Percentiles rank a stretch among this genome's conserved stretches.
Evolutionary conservation across 768 basidiomycete genomes (phyloP).

Genomic region (Pleurotus citrinopileatus): DNA sequence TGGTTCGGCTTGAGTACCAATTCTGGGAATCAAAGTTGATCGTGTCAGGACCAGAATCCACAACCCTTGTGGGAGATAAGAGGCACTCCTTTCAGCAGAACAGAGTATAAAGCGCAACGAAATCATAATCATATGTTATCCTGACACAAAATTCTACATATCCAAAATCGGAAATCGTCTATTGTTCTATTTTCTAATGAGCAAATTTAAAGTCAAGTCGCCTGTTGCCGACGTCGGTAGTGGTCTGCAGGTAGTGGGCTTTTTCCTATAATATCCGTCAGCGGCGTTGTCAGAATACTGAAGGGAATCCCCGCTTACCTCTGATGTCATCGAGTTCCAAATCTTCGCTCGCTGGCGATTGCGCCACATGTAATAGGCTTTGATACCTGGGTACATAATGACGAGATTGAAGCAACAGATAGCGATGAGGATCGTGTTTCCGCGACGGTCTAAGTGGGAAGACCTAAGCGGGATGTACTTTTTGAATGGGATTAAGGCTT

Average conservation of each 20-base stretch:
- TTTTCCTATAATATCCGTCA: constrained; percentile 49
- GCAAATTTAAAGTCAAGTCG: constrained; percentile 66
- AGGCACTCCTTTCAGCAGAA: too few species aligned
- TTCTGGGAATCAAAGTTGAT: too few species aligned
- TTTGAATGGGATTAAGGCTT: constrained; percentile 4
- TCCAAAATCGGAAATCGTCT: too few species aligned
- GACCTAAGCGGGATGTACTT: not conserved
- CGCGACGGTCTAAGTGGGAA: constrained; percentile 51
- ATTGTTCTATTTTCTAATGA: constrained; percentile 29
- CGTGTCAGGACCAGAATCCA: too few species aligned
- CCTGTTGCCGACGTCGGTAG: constrained; percentile 57
- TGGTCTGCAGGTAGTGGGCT: constrained; percentile 51
- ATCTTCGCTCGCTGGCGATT: constrained; percentile 50
- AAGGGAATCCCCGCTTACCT: constrained; percentile 28
- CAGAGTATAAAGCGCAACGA: too few species aligned
- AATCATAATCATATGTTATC: too few species aligned
- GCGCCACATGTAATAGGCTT: constrained; percentile 55
- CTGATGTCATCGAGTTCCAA: constrained; percentile 55
- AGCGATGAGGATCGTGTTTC: constrained; percentile 53
- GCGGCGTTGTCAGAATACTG: too few species aligned
- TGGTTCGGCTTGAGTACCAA: constrained; percentile 43
- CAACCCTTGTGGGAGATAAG: too few species aligned
- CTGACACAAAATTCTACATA: too few species aligned
- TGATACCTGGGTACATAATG: constrained; percentile 51
- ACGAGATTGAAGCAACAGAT: constrained; percentile 49